phyloP scores from a whole-genome alignment of 768 basidiomycete species.

The Leucogyrophana mollusca region DNA sequence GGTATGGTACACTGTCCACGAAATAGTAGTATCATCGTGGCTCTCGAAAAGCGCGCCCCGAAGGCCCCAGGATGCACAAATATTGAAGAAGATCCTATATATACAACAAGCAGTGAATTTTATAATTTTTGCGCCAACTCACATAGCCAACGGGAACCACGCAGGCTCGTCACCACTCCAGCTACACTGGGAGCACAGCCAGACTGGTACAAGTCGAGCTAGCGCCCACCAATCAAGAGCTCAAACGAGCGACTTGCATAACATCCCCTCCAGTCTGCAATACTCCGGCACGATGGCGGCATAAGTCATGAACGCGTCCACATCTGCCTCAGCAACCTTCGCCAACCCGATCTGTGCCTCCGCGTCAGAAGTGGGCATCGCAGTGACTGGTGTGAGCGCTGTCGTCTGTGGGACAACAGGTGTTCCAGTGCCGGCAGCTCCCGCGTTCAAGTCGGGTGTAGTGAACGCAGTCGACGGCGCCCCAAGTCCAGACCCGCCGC shows the following conservation, averaged over 20 bases:
- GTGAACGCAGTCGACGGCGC: slow-evolving; percentile 56
- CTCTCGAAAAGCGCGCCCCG: neutral
- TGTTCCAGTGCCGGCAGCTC: slow-evolving; percentile 24
- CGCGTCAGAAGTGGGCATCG: slow-evolving; percentile 67
- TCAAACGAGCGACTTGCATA: slow-evolving; percentile 60
- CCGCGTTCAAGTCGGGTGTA: slow-evolving; percentile 54
- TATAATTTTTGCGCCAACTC: slow-evolving; percentile 7
- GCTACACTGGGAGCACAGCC: no score
- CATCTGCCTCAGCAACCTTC: slow-evolving; percentile 81
- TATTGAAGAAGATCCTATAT: slow-evolving; percentile 10
- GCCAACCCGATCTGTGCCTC: slow-evolving; percentile 76
- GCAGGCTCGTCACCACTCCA: no score
- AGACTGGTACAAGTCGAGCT: no score
- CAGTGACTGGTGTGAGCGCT: slow-evolving; percentile 67
- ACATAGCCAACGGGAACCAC: neutral
- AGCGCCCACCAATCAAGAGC: slow-evolving; percentile 2
- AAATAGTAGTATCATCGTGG: neutral
- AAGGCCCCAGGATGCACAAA: neutral
- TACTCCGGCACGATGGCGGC: slow-evolving; percentile 85
- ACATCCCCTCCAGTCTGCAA: slow-evolving; percentile 74
- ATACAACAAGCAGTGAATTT: slow-evolving; percentile 7
- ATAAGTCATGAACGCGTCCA: slow-evolving; percentile 84
- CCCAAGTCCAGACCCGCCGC: slow-evolving; percentile 30
- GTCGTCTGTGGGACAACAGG: slow-evolving; percentile 42
- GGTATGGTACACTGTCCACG: no score